Percentiles rank a stretch among this genome's conserved stretches.
These are phyloP conservation scores for Fusarium sp. DNA, from an alignment of 2,329 filamentous ascomycete genomes.

Conservation along the genomic window DNA sequence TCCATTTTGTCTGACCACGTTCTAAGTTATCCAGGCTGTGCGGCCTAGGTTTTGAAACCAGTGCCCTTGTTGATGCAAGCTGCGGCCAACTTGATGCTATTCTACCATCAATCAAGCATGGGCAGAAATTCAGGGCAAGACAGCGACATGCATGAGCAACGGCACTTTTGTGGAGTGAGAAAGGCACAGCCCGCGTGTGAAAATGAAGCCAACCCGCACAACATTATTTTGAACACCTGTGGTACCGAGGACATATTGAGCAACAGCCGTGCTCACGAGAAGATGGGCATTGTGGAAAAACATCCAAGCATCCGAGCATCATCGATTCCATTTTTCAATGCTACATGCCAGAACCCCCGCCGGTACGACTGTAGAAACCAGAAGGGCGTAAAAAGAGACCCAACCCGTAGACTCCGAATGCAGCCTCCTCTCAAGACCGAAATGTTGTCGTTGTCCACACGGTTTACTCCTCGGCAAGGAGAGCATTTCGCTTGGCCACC, in stretches of 20 bases:
- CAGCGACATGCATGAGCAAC: background rate
- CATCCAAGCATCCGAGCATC: conserved; percentile 53
- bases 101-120: background rate
- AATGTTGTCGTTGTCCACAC: conserved; percentile 58
- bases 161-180: background rate
- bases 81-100: background rate
- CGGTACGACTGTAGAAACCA: conserved; percentile 62
- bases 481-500: conserved; percentile 88
- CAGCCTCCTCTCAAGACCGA: conserved; percentile 66
- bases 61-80: background rate
- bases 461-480: conserved; percentile 74
- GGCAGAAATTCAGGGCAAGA: background rate
- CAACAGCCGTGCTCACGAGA: conserved; percentile 27
- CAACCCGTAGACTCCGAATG: conserved; percentile 72
- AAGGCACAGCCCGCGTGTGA: conserved; percentile 4
- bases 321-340: conserved; percentile 68
- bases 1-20: background rate
- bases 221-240: conserved; percentile 39
- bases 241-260: conserved; percentile 23
- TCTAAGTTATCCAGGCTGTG: background rate
- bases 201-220: conserved; percentile 15
- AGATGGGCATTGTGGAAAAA: conserved; percentile 40
- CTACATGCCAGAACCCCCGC: conserved; percentile 67
- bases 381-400: conserved; percentile 62
- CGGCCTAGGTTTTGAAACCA: background rate